A percentile compares a stretch with the other conserved stretches of the same genome.
These are phyloP conservation scores for Triticum urartu DNA, from an alignment of 176 grass and related monocot genomes.

Conservation along the genomic window DNA sequence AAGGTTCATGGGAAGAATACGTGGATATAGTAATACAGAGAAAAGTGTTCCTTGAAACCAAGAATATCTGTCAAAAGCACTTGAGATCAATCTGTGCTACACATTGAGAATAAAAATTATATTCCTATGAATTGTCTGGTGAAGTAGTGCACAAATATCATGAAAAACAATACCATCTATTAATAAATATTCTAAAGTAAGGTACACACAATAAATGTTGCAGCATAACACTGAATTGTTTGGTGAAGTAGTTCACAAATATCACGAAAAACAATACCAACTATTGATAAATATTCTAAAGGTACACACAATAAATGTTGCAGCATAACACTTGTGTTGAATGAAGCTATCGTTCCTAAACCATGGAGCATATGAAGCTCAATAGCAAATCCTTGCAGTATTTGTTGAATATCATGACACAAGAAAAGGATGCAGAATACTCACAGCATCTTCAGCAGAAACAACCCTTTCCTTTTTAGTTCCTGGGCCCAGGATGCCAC, in stretches of 20 bases:
- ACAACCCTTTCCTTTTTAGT: slow-evolving; percentile 80
- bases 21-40: not conserved
- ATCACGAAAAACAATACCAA: not conserved
- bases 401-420: slow-evolving; percentile 3
- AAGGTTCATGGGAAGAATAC: slow-evolving; percentile 11
- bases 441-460: slow-evolving; percentile 93
- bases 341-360: not conserved
- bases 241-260: slow-evolving; percentile 2
- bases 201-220: not conserved
- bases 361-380: not conserved
- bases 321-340: slow-evolving; percentile 8
- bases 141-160: slow-evolving; percentile 16
- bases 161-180: not conserved
- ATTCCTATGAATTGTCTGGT: not conserved
- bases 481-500: slow-evolving; percentile 82
- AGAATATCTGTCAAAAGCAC: slow-evolving; percentile 18
- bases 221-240: not conserved
- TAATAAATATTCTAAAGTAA: slow-evolving; percentile 3
- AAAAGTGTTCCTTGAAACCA: slow-evolving; percentile 16
- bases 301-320: not conserved
- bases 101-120: slow-evolving; percentile 8
- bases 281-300: not conserved
- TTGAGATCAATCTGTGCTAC: not conserved
- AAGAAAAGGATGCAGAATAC: slow-evolving; percentile 35
- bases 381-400: not conserved